Conservation (phyloP, 192 early-diverging fungal genomes). For the Globomyces pollinis-pini region DNA sequence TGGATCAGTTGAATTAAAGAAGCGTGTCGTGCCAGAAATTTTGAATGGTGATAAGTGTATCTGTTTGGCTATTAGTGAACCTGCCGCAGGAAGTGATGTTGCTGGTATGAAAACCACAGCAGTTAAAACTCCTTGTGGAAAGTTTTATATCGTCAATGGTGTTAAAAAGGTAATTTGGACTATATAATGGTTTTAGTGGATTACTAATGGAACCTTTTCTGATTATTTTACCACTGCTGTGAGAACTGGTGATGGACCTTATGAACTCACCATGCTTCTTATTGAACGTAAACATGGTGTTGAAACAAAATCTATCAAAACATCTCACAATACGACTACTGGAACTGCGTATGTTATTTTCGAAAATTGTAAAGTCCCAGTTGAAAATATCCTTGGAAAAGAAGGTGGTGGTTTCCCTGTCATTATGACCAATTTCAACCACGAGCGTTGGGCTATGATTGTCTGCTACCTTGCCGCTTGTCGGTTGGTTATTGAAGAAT, state of each 20-base stretch:
- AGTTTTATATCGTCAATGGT: conserved; percentile 28
- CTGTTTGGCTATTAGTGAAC: conserved; percentile 36
- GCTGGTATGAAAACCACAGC: conserved; percentile 36
- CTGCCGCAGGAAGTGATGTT: conserved; percentile 35
- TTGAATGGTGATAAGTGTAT: conserved; percentile 34
- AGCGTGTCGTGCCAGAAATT: conserved; percentile 24
- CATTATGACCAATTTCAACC: conserved; percentile 50
- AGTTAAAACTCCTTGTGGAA: conserved; percentile 27
- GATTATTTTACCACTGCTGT: conserved; percentile 29
- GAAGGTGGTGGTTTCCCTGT: conserved; percentile 50
- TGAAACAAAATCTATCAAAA: conserved; percentile 45
- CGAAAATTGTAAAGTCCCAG: conserved; percentile 49
- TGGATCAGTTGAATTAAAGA: conserved; percentile 20
- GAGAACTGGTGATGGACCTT: conserved; percentile 6
- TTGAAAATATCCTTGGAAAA: conserved; percentile 44
- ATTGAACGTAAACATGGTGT: conserved; percentile 38
- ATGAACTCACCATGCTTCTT: conserved; percentile 44
- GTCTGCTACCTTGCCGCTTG: conserved; percentile 17
- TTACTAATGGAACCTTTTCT: conserved; percentile 14
- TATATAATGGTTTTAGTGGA: too few relatives aligned
- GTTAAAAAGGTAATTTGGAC: too few relatives aligned
- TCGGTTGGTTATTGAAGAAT: conserved; percentile 40
- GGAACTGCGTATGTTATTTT: conserved; percentile 46
- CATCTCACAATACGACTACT: conserved; percentile 40
- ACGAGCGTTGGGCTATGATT: conserved; percentile 45